Evolutionary conservation across 1,139 yeast species (phyloP).

Genomic region (Sugiyamaella sp.): DNA sequence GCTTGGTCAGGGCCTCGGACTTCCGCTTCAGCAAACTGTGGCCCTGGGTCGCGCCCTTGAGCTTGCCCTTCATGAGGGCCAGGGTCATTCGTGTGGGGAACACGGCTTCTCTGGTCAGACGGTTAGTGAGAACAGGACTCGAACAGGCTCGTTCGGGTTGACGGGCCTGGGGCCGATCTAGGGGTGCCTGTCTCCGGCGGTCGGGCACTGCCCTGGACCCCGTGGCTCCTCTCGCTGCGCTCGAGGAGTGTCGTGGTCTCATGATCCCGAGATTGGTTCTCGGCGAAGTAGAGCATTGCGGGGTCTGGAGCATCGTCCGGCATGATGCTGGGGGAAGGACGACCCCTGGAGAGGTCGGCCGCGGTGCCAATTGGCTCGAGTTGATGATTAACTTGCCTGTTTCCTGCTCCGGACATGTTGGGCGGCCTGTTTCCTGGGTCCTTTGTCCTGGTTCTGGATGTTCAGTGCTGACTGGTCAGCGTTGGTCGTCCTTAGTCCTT

Average conservation of each 20-base stretch:
- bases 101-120: constrained; percentile 51
- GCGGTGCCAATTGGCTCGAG: background rate
- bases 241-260: too few species aligned
- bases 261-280: too few species aligned
- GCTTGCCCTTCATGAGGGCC: constrained; percentile 90
- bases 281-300: too few species aligned
- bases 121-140: constrained; percentile 11
- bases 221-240: too few species aligned
- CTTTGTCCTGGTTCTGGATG: too few species aligned
- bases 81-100: constrained; percentile 98
- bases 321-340: too few species aligned
- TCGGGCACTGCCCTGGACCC: too few species aligned
- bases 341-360: too few species aligned
- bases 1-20: constrained; percentile 93
- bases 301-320: too few species aligned
- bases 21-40: constrained; percentile 91
- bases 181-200: too few species aligned
- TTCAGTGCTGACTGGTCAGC: too few species aligned
- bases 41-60: constrained; percentile 97
- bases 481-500: background rate
- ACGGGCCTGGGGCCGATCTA: too few species aligned
- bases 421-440: background rate
- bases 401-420: constrained; percentile 43
- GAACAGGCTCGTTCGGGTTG: background rate
- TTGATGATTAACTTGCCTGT: constrained; percentile 29